Evolutionary conservation across 805 yeast genomes (phyloP).

Genomic region (Kodamaea lidongshanica): DNA sequence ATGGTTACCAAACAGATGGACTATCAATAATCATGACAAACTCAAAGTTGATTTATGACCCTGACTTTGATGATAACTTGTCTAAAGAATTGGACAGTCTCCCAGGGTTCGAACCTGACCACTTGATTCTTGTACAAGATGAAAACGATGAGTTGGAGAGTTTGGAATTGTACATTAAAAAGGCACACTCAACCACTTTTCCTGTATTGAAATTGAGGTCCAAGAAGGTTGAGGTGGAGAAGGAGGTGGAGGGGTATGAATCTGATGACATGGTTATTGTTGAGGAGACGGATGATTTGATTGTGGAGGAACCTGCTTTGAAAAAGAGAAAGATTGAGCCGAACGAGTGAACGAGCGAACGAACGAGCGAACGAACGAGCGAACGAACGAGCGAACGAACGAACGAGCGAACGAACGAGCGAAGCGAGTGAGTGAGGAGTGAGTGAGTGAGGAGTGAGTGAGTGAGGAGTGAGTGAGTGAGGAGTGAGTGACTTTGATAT

Average conservation of each 20-base stretch:
- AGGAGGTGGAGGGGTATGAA: slow-evolving; percentile 1
- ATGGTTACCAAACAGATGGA: slow-evolving; percentile 44
- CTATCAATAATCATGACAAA: slow-evolving; percentile 56
- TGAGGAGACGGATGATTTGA: slow-evolving; percentile 11
- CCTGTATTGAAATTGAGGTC: slow-evolving; percentile 16
- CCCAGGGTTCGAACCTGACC: slow-evolving; percentile 55
- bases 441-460: background rate
- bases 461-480: no score
- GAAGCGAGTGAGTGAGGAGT: no score
- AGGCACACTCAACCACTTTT: no score
- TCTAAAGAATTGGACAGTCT: slow-evolving; percentile 39
- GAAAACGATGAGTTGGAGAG: slow-evolving; percentile 65
- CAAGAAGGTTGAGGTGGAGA: slow-evolving; percentile 6
- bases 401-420: no score
- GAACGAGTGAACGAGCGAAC: no score
- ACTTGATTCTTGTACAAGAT: slow-evolving; percentile 65
- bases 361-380: no score
- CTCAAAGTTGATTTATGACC: slow-evolving; percentile 67
- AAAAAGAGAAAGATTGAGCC: slow-evolving; percentile 11
- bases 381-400: no score
- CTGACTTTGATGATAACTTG: slow-evolving; percentile 79
- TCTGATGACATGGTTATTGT: slow-evolving; percentile 4
- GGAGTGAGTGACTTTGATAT: no score
- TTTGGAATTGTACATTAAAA: slow-evolving; percentile 51
- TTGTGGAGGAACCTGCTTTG: slow-evolving; percentile 9